phyloP scores from a whole-genome alignment of 768 basidiomycete species.

The Tylopilus vinaceipallidus region DNA sequence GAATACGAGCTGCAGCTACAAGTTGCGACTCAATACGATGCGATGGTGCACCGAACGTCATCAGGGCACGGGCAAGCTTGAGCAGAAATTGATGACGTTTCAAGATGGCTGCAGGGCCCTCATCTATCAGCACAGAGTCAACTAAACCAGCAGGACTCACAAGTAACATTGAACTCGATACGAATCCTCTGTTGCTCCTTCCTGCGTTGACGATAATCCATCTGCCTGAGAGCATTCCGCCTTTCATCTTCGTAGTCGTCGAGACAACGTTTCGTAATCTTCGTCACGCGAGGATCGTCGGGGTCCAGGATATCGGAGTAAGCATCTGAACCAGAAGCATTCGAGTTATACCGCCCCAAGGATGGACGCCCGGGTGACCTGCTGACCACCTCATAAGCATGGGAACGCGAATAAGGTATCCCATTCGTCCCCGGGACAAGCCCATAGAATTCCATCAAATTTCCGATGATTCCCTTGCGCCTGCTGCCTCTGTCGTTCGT shows the following conservation, averaged over 20 bases:
- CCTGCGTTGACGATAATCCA: slow-evolving; percentile 66
- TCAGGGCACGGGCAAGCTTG: slow-evolving; percentile 80
- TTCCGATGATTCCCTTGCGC: slow-evolving; percentile 26
- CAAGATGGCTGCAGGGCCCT: slow-evolving; percentile 55
- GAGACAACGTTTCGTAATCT: slow-evolving; percentile 45
- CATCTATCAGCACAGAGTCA: not conserved
- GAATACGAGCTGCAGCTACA: slow-evolving; percentile 80
- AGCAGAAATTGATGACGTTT: slow-evolving; percentile 84
- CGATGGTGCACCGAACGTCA: slow-evolving; percentile 91
- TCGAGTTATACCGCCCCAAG: slow-evolving; percentile 41
- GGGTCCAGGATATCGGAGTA: slow-evolving; percentile 60
- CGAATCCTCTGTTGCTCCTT: slow-evolving; percentile 62
- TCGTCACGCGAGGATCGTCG: slow-evolving; percentile 72
- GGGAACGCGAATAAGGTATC: slow-evolving; percentile 26
- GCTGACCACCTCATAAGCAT: slow-evolving; percentile 13
- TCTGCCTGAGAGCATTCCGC: slow-evolving; percentile 55
- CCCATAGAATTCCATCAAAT: slow-evolving; percentile 34
- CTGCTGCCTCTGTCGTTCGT: slow-evolving; percentile 26
- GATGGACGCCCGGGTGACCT: slow-evolving; percentile 9
- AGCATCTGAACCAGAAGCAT: slow-evolving; percentile 38
- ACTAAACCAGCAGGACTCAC: slow-evolving; percentile 39
- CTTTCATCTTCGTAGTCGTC: slow-evolving; percentile 64
- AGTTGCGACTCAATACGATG: slow-evolving; percentile 94
- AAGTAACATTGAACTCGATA: slow-evolving; percentile 74
- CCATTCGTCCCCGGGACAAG: slow-evolving; percentile 21